Evolutionary conservation across 768 basidiomycete genomes (phyloP).

Genomic region (Panellus pusillus): DNA sequence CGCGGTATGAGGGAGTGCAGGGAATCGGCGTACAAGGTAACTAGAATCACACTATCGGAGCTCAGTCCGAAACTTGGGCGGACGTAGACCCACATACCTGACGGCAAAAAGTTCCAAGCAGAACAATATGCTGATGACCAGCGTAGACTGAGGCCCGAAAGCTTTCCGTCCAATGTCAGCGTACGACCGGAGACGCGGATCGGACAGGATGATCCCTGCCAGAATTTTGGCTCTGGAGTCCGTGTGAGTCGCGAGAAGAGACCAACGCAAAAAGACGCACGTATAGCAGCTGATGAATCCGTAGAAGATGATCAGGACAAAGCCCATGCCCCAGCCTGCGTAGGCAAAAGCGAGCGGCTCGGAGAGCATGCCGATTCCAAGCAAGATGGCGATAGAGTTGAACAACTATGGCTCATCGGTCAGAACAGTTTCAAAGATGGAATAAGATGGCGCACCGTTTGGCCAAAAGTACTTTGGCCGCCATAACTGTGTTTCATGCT

Average conservation of each 20-base stretch:
- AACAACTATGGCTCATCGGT: constrained; percentile 56
- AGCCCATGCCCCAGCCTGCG: constrained; percentile 88
- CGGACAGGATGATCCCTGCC: constrained; percentile 71
- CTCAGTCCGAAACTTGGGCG: not conserved
- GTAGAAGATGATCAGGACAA: constrained; percentile 71
- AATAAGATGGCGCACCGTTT: constrained; percentile 51
- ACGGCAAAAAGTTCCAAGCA: constrained; percentile 90
- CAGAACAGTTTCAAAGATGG: not conserved
- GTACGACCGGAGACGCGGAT: constrained; percentile 77
- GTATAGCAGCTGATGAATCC: constrained; percentile 87
- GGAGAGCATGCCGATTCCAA: constrained; percentile 89
- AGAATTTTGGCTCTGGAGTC: constrained; percentile 78
- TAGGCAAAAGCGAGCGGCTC: constrained; percentile 92
- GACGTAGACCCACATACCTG: constrained; percentile 43
- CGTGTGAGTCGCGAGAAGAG: not conserved
- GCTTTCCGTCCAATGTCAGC: constrained; percentile 90
- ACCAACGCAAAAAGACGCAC: constrained; percentile 45
- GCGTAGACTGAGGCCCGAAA: constrained; percentile 73
- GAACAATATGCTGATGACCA: constrained; percentile 72
- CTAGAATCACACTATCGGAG: constrained; percentile 70
- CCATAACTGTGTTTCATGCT: constrained; percentile 29
- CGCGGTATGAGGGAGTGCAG: constrained; percentile 70
- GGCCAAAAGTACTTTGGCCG: constrained; percentile 74
- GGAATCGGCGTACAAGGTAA: constrained; percentile 89
- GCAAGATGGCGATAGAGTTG: constrained; percentile 84